Evolutionary conservation across 1,284 basidiomycete genomes (phyloP).

Genomic region (Caloboletus firmus): DNA sequence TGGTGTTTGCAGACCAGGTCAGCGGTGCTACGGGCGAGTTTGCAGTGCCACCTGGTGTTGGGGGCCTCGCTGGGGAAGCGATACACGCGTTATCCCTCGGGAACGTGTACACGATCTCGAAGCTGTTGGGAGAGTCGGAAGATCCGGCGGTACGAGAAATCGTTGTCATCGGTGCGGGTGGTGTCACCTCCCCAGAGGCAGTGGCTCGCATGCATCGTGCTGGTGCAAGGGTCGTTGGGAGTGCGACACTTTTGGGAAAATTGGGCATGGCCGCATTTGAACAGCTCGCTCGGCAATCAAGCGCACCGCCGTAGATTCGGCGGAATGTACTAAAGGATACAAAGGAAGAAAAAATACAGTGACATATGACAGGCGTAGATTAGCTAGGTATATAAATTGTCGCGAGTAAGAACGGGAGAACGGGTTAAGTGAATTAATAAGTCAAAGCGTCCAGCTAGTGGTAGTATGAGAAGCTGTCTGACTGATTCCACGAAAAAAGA

Average conservation of each 20-base stretch:
- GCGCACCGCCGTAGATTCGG: slow-evolving; percentile 9
- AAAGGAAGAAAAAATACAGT: slow-evolving; percentile 24
- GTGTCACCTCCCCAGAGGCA: slow-evolving; percentile 62
- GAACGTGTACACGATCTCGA: slow-evolving; percentile 63
- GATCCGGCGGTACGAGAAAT: slow-evolving; percentile 48
- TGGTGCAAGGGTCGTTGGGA: slow-evolving; percentile 70
- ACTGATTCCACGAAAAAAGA: slow-evolving; percentile 23
- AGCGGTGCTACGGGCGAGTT: slow-evolving; percentile 32
- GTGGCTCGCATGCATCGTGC: slow-evolving; percentile 64
- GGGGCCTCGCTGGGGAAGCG: slow-evolving; percentile 75
- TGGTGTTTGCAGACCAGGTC: slow-evolving; percentile 60
- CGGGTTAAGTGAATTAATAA: slow-evolving; percentile 36
- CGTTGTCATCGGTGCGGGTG: slow-evolving; percentile 72
- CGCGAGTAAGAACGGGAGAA: background rate
- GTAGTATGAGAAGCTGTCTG: slow-evolving; percentile 24
- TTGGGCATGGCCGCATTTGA: slow-evolving; percentile 68
- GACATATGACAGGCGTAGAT: slow-evolving; percentile 10
- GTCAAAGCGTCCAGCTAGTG: slow-evolving; percentile 22
- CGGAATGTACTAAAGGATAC: slow-evolving; percentile 16
- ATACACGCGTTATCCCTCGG: slow-evolving; percentile 74
- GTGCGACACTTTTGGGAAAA: slow-evolving; percentile 70
- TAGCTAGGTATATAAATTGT: slow-evolving; percentile 16
- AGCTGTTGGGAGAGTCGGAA: slow-evolving; percentile 46
- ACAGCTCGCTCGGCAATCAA: slow-evolving; percentile 35
- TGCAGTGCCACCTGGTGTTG: slow-evolving; percentile 61